phyloP scores from a whole-genome alignment of 169 alveolate genomes.

The Plasmodium reichenowi region DNA sequence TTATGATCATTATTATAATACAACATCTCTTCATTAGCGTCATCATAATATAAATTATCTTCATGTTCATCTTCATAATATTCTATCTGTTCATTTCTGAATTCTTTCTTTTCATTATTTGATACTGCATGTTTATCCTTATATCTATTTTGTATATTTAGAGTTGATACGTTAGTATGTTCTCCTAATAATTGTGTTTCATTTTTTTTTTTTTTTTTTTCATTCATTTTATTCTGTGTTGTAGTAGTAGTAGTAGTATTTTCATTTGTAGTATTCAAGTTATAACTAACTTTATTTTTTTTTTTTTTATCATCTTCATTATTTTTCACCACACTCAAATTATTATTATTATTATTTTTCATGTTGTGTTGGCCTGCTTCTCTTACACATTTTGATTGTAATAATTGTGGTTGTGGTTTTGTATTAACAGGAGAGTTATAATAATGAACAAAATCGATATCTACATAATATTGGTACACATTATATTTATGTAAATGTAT shows the following conservation, averaged over 20 bases:
- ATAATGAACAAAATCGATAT: slow-evolving; percentile 52
- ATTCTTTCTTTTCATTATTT: neutral
- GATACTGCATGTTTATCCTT: neutral
- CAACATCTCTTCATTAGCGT: neutral
- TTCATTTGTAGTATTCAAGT: neutral
- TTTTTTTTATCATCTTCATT: slow-evolving; percentile 29
- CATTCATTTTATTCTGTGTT: too few species aligned
- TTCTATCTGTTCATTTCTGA: neutral
- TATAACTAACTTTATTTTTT: slow-evolving; percentile 12
- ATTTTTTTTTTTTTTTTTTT: slow-evolving; percentile 24
- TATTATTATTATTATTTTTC: neutral
- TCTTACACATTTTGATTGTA: too few species aligned
- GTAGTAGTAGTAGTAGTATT: neutral
- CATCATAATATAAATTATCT: slow-evolving; percentile 7
- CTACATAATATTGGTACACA: slow-evolving; percentile 66
- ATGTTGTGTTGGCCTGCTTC: too few species aligned
- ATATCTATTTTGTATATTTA: neutral
- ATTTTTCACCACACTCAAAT: neutral
- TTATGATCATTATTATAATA: slow-evolving; percentile 13
- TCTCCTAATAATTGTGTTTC: neutral
- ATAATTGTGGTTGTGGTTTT: neutral
- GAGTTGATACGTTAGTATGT: neutral
- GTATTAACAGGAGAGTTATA: neutral
- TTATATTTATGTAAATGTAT: slow-evolving; percentile 59
- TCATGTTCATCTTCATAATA: neutral